Evolutionary conservation across 495 filamentous ascomycete species (phyloP).

Genomic region (Xylaria nigripes): DNA sequence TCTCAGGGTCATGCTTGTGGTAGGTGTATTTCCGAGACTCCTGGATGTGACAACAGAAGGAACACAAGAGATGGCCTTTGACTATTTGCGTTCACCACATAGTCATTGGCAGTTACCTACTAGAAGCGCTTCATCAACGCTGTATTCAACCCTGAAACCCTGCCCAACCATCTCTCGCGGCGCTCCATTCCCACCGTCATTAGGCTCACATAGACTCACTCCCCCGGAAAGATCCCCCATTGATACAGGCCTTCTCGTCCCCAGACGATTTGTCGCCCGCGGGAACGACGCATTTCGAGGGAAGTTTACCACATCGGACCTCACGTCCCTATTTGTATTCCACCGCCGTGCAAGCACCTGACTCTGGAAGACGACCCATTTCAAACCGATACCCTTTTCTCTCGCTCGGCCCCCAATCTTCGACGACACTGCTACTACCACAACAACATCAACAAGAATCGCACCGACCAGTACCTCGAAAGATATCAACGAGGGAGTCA

Average conservation of each 20-base stretch:
- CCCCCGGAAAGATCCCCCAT: background rate
- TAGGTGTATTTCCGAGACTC: background rate
- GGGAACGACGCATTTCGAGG: background rate
- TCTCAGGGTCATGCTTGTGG: background rate
- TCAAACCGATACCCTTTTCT: background rate
- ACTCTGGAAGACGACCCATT: background rate
- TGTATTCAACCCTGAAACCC: background rate
- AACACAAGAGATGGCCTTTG: background rate
- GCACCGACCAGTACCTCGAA: too few species aligned
- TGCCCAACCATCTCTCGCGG: too few species aligned
- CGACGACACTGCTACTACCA: background rate
- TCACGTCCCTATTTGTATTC: too few species aligned
- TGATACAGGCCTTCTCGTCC: background rate
- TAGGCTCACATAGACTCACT: background rate
- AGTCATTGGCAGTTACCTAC: too few species aligned
- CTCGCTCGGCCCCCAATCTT: background rate
- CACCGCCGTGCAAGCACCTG: too few species aligned
- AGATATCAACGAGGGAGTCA: too few species aligned
- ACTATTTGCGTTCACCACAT: background rate
- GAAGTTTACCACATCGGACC: background rate
- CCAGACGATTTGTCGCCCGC: background rate
- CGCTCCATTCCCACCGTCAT: background rate
- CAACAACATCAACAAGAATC: background rate
- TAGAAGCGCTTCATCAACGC: too few species aligned
- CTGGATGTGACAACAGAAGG: background rate